Evolutionary conservation across 805 yeast genomes (phyloP).

Genomic region (Candida coquimbonensis): DNA sequence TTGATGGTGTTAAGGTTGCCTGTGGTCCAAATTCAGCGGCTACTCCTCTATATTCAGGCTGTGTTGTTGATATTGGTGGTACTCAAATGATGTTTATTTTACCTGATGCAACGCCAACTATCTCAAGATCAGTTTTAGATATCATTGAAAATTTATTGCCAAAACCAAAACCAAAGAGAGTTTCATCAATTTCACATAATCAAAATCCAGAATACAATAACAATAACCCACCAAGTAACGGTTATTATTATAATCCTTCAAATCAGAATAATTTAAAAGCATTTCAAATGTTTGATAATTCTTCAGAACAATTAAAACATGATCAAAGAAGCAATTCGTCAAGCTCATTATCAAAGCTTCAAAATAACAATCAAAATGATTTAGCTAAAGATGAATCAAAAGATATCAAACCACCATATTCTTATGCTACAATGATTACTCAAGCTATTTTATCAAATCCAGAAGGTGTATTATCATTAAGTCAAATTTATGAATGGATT

Average conservation of each 20-base stretch:
- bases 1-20: constrained; percentile 53
- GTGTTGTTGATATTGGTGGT: constrained; percentile 89
- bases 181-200: constrained; percentile 10
- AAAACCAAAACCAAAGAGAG: constrained; percentile 20
- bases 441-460: constrained; percentile 87
- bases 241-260: constrained; percentile 6
- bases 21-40: constrained; percentile 40
- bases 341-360: constrained; percentile 2
- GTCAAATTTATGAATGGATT: constrained; percentile 92
- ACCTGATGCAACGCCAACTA: constrained; percentile 78
- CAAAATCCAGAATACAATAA: not conserved
- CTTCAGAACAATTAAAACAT: constrained; percentile 7
- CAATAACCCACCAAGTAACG: constrained; percentile 1
- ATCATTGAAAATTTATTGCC: constrained; percentile 28
- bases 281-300: constrained; percentile 49
- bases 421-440: constrained; percentile 97
- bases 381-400: constrained; percentile 85
- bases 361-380: constrained; percentile 36
- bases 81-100: constrained; percentile 98
- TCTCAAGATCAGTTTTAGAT: constrained; percentile 36
- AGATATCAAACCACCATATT: constrained; percentile 93
- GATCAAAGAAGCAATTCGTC: not conserved
- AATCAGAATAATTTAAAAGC: constrained; percentile 28
- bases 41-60: constrained; percentile 73
- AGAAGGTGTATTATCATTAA: constrained; percentile 81